Evolutionary conservation across 371 early-diverging fungal genomes (phyloP).

Genomic region (Massospora cicadina): DNA sequence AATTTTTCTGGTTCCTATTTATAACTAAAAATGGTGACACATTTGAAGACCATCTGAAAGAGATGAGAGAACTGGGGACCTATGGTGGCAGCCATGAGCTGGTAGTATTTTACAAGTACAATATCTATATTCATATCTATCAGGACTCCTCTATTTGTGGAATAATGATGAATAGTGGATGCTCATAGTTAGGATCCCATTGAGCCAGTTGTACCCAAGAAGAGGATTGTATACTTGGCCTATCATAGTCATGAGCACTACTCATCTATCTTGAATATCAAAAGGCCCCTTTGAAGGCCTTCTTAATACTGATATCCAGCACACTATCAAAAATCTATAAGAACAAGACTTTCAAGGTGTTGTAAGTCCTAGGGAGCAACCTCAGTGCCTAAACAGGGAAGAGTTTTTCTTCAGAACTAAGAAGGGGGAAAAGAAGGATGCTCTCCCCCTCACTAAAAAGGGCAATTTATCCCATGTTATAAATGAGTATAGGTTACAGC

Average conservation of each 20-base stretch:
- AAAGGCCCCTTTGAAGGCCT: conserved; percentile 40
- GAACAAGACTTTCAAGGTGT: no score
- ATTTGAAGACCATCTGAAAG: conserved; percentile 39
- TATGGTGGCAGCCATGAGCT: conserved; percentile 75
- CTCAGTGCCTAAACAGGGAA: no score
- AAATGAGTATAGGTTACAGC: no score
- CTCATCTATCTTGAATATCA: conserved; percentile 47
- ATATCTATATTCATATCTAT: conserved; percentile 56
- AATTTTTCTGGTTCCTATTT: conserved; percentile 50
- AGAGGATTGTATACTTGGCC: conserved; percentile 45
- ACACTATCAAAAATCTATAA: no score
- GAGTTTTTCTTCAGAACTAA: no score
- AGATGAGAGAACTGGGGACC: conserved; percentile 51
- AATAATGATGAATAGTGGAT: conserved; percentile 30
- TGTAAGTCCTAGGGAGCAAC: no score
- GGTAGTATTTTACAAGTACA: conserved; percentile 44
- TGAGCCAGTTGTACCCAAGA: conserved; percentile 19
- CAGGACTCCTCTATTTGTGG: conserved; percentile 60
- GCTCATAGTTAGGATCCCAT: conserved; percentile 18
- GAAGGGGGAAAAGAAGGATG: no score
- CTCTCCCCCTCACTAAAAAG: no score
- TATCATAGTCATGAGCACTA: conserved; percentile 80
- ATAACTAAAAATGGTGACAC: conserved; percentile 31
- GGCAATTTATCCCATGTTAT: no score
- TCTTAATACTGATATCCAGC: conserved; percentile 44